Percentiles rank a stretch among this genome's conserved stretches.
Conservation (phyloP, 2,329 filamentous ascomycete species). For the Hymenoscyphus occultus region DNA sequence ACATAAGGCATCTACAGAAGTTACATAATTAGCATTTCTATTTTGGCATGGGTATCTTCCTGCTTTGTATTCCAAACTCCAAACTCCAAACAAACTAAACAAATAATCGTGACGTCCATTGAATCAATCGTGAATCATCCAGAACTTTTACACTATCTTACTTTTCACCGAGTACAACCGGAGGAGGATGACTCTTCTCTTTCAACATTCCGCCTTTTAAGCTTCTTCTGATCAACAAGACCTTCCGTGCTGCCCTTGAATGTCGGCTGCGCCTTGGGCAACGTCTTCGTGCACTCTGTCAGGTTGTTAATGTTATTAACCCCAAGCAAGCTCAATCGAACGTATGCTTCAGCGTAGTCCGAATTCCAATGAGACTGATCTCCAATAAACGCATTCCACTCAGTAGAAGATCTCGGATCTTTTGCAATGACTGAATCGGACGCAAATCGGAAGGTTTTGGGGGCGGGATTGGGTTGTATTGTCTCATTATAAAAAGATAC, state of each 20-base stretch:
- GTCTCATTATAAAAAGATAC: slow-evolving; percentile 43
- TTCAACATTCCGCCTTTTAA: not conserved
- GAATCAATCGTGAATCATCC: not conserved
- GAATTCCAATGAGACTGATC: slow-evolving; percentile 42
- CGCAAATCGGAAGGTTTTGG: slow-evolving; percentile 17
- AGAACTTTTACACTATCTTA: not conserved
- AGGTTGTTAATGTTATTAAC: slow-evolving; percentile 55
- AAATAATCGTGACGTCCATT: not conserved
- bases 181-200: not conserved
- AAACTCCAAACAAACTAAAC: not conserved
- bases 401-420: slow-evolving; percentile 33
- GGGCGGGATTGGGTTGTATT: slow-evolving; percentile 40
- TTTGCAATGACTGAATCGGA: slow-evolving; percentile 14
- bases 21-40: no score
- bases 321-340: slow-evolving; percentile 53
- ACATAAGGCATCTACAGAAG: no score
- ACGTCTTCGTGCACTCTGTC: slow-evolving; percentile 52
- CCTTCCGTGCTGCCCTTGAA: not conserved
- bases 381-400: slow-evolving; percentile 41
- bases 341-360: slow-evolving; percentile 52
- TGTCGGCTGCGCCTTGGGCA: slow-evolving; percentile 38
- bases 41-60: no score
- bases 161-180: not conserved
- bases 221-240: not conserved
- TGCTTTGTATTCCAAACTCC: not conserved